phyloP scores from a whole-genome alignment of 2,329 filamentous ascomycete genomes.

The Fusarium luffae region DNA sequence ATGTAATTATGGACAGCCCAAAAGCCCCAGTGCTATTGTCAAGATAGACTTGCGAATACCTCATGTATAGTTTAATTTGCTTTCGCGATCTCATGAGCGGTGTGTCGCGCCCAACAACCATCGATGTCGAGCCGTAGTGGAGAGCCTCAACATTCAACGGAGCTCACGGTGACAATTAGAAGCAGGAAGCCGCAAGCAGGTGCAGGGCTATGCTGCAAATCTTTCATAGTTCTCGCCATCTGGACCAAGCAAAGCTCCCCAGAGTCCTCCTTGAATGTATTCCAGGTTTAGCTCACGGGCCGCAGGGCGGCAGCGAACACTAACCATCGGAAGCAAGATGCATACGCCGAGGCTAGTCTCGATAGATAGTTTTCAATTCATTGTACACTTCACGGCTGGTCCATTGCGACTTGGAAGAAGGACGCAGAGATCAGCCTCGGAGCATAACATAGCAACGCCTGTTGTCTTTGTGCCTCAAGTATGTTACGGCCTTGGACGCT shows the following conservation, averaged over 20 bases:
- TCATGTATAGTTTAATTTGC: constrained; percentile 22
- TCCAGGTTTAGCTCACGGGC: constrained; percentile 37
- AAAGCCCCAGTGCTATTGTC: constrained; percentile 45
- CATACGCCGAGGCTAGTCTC: constrained; percentile 29
- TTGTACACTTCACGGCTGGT: constrained; percentile 9
- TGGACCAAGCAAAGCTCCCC: constrained; percentile 45
- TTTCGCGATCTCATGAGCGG: constrained; percentile 29
- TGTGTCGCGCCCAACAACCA: constrained; percentile 24
- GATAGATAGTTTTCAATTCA: constrained; percentile 13
- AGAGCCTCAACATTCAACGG: constrained; percentile 27
- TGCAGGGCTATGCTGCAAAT: constrained; percentile 42
- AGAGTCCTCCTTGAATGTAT: constrained; percentile 28
- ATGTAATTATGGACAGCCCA: constrained; percentile 51
- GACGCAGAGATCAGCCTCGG: constrained; percentile 27
- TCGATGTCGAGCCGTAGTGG: constrained; percentile 23
- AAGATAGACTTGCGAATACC: constrained; percentile 28
- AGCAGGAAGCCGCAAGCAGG: constrained; percentile 48
- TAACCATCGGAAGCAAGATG: constrained; percentile 22
- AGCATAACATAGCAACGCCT: constrained; percentile 24
- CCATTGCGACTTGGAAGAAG: constrained; percentile 7
- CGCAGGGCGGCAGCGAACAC: constrained; percentile 34
- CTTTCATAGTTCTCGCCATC: constrained; percentile 41
- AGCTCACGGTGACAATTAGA: constrained; percentile 40
- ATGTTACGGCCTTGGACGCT: constrained; percentile 31
- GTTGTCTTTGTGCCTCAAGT: constrained; percentile 31